Evolutionary conservation across 768 basidiomycete species (phyloP), one percentile per base, ranked within the genome.

Genomic region (Lactifluus echinatus): DNA sequence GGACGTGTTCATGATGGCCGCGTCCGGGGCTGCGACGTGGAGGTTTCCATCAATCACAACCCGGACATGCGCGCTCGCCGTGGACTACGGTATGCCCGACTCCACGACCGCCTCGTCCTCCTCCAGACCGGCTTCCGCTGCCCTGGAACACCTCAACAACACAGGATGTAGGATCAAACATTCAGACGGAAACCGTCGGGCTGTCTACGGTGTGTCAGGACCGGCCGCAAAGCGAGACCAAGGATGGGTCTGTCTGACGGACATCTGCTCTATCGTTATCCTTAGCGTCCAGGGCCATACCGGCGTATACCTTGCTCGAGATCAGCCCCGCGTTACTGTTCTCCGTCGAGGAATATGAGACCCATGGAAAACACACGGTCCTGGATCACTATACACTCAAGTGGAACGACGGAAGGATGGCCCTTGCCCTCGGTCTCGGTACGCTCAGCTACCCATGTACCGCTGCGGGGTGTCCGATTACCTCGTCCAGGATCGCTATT

Each of bases 271-370:
- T 8, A 17, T 14, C 43, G 12, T 17, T 8, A 3, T 19, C 17
- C 31, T 15, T 43, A 82, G 81, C 88, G 21, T 73, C 78, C 8
- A 71, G 71, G 17, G 62, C 64, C 31, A 83, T 93, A 58, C 75
- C 83, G 19, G 70, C 76, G 11, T 75, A 79, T 12, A 85, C 85
- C 0, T 63, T 87, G n/a, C 67, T 97, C 59, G 94, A 96, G 69
- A 79, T 84, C 63, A 87, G 87, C 60, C 93, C 94, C 2, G 89
- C 91, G 19, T 72, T 95, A n/a, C 73, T 95, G 11, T 81, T 94
- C 65, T 68, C 73, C 4, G 76, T 77, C 55, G 75, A 80, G 24
- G 90, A 93, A 71, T 93, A 92, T 63, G 74, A 79, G 44, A 66
- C 68, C 4, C 78, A 89, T 70, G 81, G 83, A 63, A 72, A 68